phyloP scores from a whole-genome alignment of 2,329 filamentous ascomycete species.

The Epichloe aotearoae region DNA sequence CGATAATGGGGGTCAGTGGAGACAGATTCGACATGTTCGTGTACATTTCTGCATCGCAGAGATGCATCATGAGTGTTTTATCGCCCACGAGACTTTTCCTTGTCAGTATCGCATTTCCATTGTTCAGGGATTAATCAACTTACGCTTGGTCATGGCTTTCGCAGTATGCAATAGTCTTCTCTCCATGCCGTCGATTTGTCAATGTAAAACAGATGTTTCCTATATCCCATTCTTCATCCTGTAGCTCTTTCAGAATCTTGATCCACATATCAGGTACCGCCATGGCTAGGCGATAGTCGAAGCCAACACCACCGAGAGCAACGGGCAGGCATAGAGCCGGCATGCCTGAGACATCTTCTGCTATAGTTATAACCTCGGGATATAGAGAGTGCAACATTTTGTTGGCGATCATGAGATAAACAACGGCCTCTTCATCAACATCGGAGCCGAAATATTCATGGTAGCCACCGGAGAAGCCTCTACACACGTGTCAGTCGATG shows the following conservation, averaged over 20 bases:
- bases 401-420: conserved; percentile 93
- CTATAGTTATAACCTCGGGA: conserved; percentile 77
- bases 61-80: conserved; percentile 95
- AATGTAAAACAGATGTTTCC: conserved; percentile 72
- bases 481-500: conserved; percentile 20
- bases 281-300: conserved; percentile 96
- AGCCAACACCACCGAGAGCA: conserved; percentile 79
- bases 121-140: conserved; percentile 23
- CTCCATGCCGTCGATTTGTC: conserved; percentile 84
- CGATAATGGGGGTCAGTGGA: conserved; percentile 75
- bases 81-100: conserved; percentile 70
- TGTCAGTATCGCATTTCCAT: conserved; percentile 6
- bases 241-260: conserved; percentile 89
- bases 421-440: conserved; percentile 87
- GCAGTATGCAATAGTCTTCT: conserved; percentile 96
- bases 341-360: conserved; percentile 97
- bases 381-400: conserved; percentile 90
- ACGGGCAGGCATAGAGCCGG: conserved; percentile 84
- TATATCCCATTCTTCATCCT: conserved; percentile 88
- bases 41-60: conserved; percentile 94
- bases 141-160: conserved; percentile 97
- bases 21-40: conserved; percentile 88
- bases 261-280: conserved; percentile 98
- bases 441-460: conserved; percentile 90
- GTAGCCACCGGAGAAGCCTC: conserved; percentile 92